A percentile compares a stretch with the other conserved stretches of the same genome.
Evolutionary conservation across 768 basidiomycete genomes (phyloP).

Genomic region (Daedaleopsis nitida): DNA sequence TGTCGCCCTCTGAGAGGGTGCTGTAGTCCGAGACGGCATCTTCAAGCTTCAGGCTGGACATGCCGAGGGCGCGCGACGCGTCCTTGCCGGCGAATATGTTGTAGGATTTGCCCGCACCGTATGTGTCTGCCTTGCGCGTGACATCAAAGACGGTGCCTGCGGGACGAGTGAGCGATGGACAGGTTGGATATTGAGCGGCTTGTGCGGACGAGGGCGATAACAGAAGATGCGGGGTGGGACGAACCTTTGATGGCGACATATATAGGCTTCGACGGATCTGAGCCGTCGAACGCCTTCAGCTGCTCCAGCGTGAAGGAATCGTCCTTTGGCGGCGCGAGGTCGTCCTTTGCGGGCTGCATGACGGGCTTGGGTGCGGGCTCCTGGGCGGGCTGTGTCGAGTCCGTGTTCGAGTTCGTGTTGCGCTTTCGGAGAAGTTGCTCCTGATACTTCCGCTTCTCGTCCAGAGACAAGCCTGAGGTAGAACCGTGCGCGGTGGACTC

Average conservation of each 20-base stretch:
- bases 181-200: not conserved
- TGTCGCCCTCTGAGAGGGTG: constrained; percentile 65
- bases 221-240: constrained; percentile 46
- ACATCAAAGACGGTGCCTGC: constrained; percentile 92
- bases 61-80: constrained; percentile 84
- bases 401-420: constrained; percentile 25
- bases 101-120: constrained; percentile 81
- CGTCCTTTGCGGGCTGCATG: constrained; percentile 66
- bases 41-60: constrained; percentile 83
- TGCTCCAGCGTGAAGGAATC: constrained; percentile 74
- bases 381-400: constrained; percentile 3
- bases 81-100: constrained; percentile 93
- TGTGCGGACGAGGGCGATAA: not conserved
- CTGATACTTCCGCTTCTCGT: constrained; percentile 19
- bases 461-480: constrained; percentile 10
- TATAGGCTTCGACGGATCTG: constrained; percentile 65
- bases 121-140: constrained; percentile 79
- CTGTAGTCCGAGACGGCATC: constrained; percentile 91
- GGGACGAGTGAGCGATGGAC: not conserved
- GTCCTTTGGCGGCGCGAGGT: constrained; percentile 72
- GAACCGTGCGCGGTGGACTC: constrained; percentile 12
- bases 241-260: constrained; percentile 92
- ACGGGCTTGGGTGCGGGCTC: constrained; percentile 49
- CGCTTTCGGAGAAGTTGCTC: constrained; percentile 19
- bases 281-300: constrained; percentile 73